These are phyloP conservation scores for Hypoxylon rubiginosum DNA, from an alignment of 2,329 filamentous ascomycete genomes.

Conservation along the genomic window DNA sequence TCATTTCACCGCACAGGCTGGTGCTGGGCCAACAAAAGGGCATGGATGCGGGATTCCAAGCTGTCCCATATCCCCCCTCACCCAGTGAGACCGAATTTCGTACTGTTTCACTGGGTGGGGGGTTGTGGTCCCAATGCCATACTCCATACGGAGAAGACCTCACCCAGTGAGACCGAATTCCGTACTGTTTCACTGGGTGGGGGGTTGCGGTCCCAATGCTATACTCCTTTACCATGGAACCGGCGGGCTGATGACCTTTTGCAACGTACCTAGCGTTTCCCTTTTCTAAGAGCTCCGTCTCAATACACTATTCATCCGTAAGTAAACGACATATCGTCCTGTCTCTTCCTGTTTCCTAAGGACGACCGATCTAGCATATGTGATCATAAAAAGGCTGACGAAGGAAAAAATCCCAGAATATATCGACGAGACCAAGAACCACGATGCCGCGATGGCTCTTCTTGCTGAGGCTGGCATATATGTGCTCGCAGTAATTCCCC, in stretches of 20 bases:
- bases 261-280: constrained; percentile 44
- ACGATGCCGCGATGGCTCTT: constrained; percentile 44
- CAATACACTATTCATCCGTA: constrained; percentile 49
- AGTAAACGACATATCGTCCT: not conserved
- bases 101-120: too few relatives aligned
- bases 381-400: constrained; percentile 5
- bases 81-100: too few relatives aligned
- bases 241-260: too few relatives aligned
- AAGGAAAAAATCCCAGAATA: constrained; percentile 20
- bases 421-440: constrained; percentile 39
- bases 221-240: not conserved
- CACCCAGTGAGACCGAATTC: too few relatives aligned
- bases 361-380: not conserved
- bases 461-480: constrained; percentile 48
- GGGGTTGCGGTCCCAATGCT: too few relatives aligned
- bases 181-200: too few relatives aligned
- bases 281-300: constrained; percentile 46
- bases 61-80: too few relatives aligned
- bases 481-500: constrained; percentile 44
- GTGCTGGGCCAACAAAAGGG: too few relatives aligned
- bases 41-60: too few relatives aligned
- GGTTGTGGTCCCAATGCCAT: too few relatives aligned
- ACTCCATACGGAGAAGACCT: too few relatives aligned
- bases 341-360: not conserved
- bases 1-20: too few relatives aligned